Conservation (phyloP, 768 basidiomycete genomes). For the Naematelia aurantialba region DNA sequence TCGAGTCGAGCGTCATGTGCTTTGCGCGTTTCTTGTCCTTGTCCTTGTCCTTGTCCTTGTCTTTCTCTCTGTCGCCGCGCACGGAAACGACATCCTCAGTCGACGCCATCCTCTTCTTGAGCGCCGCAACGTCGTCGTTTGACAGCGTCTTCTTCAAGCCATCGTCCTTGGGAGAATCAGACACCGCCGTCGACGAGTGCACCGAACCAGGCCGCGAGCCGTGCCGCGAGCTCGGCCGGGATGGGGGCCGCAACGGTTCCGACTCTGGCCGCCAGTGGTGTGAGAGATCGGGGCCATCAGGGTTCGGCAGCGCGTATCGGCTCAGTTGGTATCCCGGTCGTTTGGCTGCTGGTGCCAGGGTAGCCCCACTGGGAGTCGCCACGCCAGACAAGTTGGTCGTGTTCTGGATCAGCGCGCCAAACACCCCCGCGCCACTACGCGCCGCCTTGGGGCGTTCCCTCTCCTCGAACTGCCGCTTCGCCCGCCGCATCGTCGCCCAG, state of each 20-base stretch:
- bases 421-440: constrained; percentile 60
- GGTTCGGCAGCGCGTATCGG: constrained; percentile 53
- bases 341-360: constrained; percentile 60
- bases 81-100: constrained; percentile 27
- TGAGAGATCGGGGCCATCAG: constrained; percentile 8
- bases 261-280: constrained; percentile 29
- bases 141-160: constrained; percentile 6
- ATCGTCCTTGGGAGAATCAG: constrained; percentile 20
- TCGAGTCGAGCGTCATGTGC: constrained; percentile 18
- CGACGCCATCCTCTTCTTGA: constrained; percentile 23
- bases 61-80: constrained; percentile 6
- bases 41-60: neutral
- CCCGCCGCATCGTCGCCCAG: constrained; percentile 16
- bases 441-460: constrained; percentile 51
- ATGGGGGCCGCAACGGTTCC: constrained; percentile 13
- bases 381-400: constrained; percentile 64
- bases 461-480: constrained; percentile 31
- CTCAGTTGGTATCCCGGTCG: constrained; percentile 65
- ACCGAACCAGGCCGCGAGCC: constrained; percentile 30
- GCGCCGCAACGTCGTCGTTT: constrained; percentile 3
- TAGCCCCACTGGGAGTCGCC: constrained; percentile 50
- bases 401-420: constrained; percentile 68
- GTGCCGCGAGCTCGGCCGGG: constrained; percentile 19
- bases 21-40: constrained; percentile 20
- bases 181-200: constrained; percentile 39